These are phyloP conservation scores for Aspergillus arachidicola DNA, from an alignment of 2,329 filamentous ascomycete genomes.

Conservation along the genomic window DNA sequence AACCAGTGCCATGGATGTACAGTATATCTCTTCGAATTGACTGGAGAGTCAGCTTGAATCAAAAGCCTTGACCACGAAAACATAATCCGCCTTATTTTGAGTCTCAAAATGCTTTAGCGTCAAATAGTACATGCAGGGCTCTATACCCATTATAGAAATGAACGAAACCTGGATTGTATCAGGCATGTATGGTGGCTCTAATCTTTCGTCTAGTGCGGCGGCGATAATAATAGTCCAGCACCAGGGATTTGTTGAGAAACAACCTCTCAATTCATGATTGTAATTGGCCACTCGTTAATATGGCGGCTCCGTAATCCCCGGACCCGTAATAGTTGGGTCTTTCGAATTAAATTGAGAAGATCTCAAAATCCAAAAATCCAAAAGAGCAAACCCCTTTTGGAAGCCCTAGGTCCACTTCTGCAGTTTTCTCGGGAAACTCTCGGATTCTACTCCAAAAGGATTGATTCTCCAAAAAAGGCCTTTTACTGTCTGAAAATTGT, in stretches of 20 bases:
- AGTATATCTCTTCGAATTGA: not conserved
- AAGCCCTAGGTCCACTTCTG: constrained; percentile 4
- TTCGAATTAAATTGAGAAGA: not conserved
- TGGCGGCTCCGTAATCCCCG: not conserved
- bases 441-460: constrained; percentile 1
- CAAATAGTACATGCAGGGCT: not conserved
- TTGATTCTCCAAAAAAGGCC: not conserved
- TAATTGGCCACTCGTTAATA: not conserved
- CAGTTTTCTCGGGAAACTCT: constrained; percentile 13
- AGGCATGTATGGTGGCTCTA: not conserved
- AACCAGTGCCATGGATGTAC: not conserved
- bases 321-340: not conserved
- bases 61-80: not conserved
- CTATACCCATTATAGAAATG: not conserved
- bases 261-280: too few species aligned
- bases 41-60: not conserved
- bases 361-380: not conserved
- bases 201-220: not conserved
- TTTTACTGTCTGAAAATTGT: not conserved
- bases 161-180: not conserved
- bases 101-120: not conserved
- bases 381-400: not conserved
- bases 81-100: not conserved
- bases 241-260: not conserved
- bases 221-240: not conserved